Evolutionary conservation across 352 stramenopile genomes (phyloP), one percentile per base, ranked within the genome.

Genomic region (Phytophthora sojae): DNA sequence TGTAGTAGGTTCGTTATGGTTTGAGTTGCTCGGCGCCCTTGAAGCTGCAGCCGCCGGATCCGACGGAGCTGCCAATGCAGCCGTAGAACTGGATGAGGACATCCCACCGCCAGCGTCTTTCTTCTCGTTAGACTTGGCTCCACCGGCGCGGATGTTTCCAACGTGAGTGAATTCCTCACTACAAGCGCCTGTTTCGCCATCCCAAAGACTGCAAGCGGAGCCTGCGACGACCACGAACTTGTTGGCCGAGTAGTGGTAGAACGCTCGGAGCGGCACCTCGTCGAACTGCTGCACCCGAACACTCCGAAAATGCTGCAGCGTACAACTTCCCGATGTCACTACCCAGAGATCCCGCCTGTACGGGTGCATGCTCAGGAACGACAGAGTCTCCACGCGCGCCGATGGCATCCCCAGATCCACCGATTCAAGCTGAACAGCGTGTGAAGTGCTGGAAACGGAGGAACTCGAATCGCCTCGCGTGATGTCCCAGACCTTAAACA

Each of bases 401-500:
- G 91, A 77, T n/a, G 86, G 75, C 25, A 85, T 79, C 9, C 75
- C 76, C 4, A 85, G 75, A 30, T 91, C 82, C 8, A 93, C 66
- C 0, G 79, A 92, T 64, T 95, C 88, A 6, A 95, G 69, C 15
- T 91, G 67, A 3, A 91, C 66, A 3, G 85, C 88, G 21, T 92
- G 79, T 1, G 80, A 85, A 23, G 80, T 84, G 19, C 67, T 66
- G 0, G 61, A 50, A 4, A 55, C 64, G 5, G 72, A 73, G 7
- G 67, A 76, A 32, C 51, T 69, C 6, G 72, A 64, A 45, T 78
- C 80, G 2, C 63, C 64, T 52, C 88, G 74, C 1, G 77, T 82
- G 49, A 97, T 92, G 45, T 95, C 86, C 91, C 91, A 97, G n/a
- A 96, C 74, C 47, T 95, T 95, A 64, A 96, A 88, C 1, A 95